Evolutionary conservation across 257 asterid genomes (phyloP), one percentile per base, ranked within the genome.

Genomic region (Euphrasia confusa): DNA sequence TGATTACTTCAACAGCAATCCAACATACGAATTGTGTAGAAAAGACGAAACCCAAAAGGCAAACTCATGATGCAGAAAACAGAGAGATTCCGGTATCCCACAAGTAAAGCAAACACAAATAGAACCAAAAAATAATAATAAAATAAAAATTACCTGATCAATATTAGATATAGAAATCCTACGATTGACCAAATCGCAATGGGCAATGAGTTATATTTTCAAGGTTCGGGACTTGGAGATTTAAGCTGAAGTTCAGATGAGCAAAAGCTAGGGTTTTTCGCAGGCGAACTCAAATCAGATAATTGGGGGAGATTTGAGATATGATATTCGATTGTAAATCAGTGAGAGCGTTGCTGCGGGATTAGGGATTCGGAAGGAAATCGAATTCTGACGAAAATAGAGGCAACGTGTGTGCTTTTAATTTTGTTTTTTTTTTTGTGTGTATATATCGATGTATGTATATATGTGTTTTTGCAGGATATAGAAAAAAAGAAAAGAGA

Each of bases 201-300:
- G 12, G 26, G 45, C 75, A 70, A 64, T 57, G 69, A 64, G 71
- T 59, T 28, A n/a, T 65, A 70, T 40, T 64, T 10, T 17, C 60
- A 63, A 48, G 47, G 24, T 24, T 64, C 60, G 40, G 64, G 6
- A 50, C 47, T 47, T 40, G 60, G 26, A 39, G 50, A 67, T 63
- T 63, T 18, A 24, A 67, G 49, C 57, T 37, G 42, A 54, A 63
- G 48, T 32, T n/a, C 66, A 63, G 15, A 63, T 7, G 49, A 65
- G 47, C 62, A 53, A 30, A 63, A 59, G 32, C 70, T 73, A 73
- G 78, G 78, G 78, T 73, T 73, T 73, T 58, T 68, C 64, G 52
- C 39, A 61, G 27, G 54, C 35, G 35, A 58, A 48, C 61, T 63
- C 33, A 32, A 68, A 68, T 63, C 54, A 37, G 58, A 3, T 26